Conservation (phyloP, 2,329 filamentous ascomycete species). For the Canariomyces notabilis region DNA sequence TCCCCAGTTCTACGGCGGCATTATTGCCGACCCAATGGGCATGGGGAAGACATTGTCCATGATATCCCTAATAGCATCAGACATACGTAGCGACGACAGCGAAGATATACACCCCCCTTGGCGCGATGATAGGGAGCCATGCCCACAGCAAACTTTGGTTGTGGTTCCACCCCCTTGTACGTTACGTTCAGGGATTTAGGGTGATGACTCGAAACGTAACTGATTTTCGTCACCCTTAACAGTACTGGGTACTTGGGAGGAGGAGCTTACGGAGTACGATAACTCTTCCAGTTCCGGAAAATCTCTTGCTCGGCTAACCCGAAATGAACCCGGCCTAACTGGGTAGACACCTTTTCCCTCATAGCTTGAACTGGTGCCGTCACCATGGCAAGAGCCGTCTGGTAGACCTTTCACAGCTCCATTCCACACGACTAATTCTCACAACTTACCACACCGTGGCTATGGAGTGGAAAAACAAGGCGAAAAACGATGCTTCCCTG, state of each 20-base stretch:
- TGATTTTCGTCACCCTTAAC: too few species aligned
- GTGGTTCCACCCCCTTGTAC: slow-evolving; percentile 35
- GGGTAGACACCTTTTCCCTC: slow-evolving; percentile 26
- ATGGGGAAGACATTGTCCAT: slow-evolving; percentile 42
- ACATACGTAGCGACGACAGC: slow-evolving; percentile 13
- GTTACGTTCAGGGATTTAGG: too few species aligned
- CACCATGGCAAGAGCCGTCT: slow-evolving; percentile 31
- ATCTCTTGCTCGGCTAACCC: background rate
- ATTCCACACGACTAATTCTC: slow-evolving; percentile 29
- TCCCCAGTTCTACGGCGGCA: slow-evolving; percentile 36
- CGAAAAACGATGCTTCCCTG: slow-evolving; percentile 4
- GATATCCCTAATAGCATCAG: slow-evolving; percentile 36
- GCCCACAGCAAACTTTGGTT: slow-evolving; percentile 25
- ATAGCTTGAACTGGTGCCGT: slow-evolving; percentile 23
- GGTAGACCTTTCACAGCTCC: slow-evolving; percentile 12
- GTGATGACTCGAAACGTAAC: too few species aligned
- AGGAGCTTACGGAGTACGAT: slow-evolving; percentile 29
- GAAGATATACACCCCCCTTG: background rate
- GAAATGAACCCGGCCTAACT: background rate
- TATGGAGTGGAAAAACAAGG: slow-evolving; percentile 29
- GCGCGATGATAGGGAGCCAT: background rate
- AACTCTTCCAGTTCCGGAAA: background rate
- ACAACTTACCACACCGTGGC: slow-evolving; percentile 40
- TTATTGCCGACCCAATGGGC: slow-evolving; percentile 45
- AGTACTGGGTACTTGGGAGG: slow-evolving; percentile 38